Conservation (phyloP, 1,139 yeast species). For the Suhomyces choctaworum region DNA sequence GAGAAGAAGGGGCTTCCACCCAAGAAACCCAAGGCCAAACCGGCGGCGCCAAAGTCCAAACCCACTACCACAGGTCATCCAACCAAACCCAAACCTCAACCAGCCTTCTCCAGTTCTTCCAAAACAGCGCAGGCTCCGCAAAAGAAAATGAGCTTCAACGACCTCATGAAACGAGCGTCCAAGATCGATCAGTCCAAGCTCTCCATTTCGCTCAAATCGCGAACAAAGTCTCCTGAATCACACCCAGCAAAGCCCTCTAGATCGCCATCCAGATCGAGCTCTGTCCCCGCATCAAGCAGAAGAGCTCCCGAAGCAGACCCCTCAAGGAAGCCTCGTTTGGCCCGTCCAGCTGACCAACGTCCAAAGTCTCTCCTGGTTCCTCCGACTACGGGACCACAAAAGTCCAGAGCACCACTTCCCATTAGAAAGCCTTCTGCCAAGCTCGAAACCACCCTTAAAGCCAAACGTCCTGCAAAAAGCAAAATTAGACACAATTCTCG, state of each 20-base stretch:
- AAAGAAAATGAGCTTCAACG: conserved; percentile 62
- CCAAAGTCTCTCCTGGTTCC: not conserved
- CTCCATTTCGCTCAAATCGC: conserved; percentile 36
- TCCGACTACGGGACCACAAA: conserved; percentile 1
- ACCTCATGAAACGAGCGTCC: conserved; percentile 72
- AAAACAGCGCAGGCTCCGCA: conserved; percentile 11
- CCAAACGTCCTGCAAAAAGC: not conserved
- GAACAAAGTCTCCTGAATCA: conserved; percentile 33
- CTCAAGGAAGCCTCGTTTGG: not conserved
- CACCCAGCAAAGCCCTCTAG: conserved; percentile 14
- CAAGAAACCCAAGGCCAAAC: conserved; percentile 14
- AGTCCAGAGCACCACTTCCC: conserved; percentile 26
- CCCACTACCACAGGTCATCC: conserved; percentile 7
- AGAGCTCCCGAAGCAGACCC: conserved; percentile 1
- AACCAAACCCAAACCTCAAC: conserved; percentile 6
- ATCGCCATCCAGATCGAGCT: conserved; percentile 6
- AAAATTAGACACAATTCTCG: not conserved
- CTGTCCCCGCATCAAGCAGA: conserved; percentile 8
- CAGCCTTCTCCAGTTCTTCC: too few species aligned
- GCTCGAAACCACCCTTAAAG: conserved; percentile 28
- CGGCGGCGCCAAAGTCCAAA: conserved; percentile 13
- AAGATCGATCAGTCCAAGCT: conserved; percentile 47
- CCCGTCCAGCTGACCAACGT: not conserved
- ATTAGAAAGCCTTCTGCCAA: conserved; percentile 25
- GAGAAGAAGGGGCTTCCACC: conserved; percentile 38